These are phyloP conservation scores for Forsythia viridissima DNA, from an alignment of 257 asterid genomes.

Conservation along the genomic window DNA sequence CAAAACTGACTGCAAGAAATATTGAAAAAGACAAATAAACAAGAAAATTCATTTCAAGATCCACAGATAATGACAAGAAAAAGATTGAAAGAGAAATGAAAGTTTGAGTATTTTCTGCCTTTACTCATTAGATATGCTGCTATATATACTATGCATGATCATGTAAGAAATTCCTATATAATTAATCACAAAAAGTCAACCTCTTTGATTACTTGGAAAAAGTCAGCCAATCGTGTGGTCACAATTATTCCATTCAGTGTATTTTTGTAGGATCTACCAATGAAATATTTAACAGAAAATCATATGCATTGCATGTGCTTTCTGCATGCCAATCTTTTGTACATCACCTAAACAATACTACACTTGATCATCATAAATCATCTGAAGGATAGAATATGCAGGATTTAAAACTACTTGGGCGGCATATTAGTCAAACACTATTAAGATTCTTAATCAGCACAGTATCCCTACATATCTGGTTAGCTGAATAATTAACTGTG, in stretches of 20 bases:
- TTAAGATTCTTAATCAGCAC: slow-evolving; percentile 25
- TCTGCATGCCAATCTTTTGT: slow-evolving; percentile 10
- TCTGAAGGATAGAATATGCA: slow-evolving; percentile 25
- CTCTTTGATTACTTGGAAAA: background rate
- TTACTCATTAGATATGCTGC: slow-evolving; percentile 9
- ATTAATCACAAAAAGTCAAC: slow-evolving; percentile 25
- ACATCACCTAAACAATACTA: slow-evolving; percentile 15
- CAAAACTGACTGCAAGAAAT: slow-evolving; percentile 25
- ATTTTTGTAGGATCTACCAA: background rate
- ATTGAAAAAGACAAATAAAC: slow-evolving; percentile 25
- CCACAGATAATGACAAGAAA: slow-evolving; percentile 34
- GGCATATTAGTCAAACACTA: slow-evolving; percentile 41
- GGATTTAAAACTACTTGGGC: slow-evolving; percentile 29
- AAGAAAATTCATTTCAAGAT: slow-evolving; percentile 28
- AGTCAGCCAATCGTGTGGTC: slow-evolving; percentile 17
- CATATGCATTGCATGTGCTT: slow-evolving; percentile 57
- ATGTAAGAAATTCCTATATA: slow-evolving; percentile 20
- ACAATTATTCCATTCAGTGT: background rate
- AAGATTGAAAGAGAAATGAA: slow-evolving; percentile 12
- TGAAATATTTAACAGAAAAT: background rate
- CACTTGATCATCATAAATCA: slow-evolving; percentile 30
- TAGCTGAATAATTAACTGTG: slow-evolving; percentile 26
- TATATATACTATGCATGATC: slow-evolving; percentile 27
- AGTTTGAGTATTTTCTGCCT: background rate
- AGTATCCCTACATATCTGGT: slow-evolving; percentile 84